Evolutionary conservation across 805 yeast species (phyloP).

Genomic region (Kluyveromyces nonfermentans): DNA sequence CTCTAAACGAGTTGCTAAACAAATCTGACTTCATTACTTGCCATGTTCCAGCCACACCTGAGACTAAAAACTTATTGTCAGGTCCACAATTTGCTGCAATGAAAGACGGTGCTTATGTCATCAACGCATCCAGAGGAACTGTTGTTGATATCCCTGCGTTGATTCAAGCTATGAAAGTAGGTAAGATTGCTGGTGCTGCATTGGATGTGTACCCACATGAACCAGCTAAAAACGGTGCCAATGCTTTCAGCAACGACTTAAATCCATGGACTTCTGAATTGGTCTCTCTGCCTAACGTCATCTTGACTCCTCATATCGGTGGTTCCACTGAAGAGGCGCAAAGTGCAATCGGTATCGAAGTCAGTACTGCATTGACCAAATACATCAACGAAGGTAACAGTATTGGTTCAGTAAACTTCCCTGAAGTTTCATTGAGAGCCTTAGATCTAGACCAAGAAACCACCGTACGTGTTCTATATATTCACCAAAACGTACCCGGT

Average conservation of each 20-base stretch:
- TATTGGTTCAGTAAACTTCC: slow-evolving; percentile 95
- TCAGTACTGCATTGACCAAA: slow-evolving; percentile 72
- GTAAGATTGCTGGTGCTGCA: slow-evolving; percentile 95
- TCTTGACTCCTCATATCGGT: slow-evolving; percentile 95
- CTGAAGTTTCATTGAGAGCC: slow-evolving; percentile 88
- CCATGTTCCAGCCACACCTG: slow-evolving; percentile 92
- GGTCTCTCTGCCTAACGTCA: slow-evolving; percentile 72
- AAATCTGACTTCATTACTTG: slow-evolving; percentile 82
- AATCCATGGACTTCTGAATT: slow-evolving; percentile 82
- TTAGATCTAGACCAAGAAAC: slow-evolving; percentile 79
- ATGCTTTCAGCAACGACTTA: slow-evolving; percentile 58
- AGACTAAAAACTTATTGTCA: slow-evolving; percentile 83
- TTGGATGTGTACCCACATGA: slow-evolving; percentile 94
- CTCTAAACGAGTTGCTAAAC: slow-evolving; percentile 72
- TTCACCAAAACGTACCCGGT: slow-evolving; percentile 98
- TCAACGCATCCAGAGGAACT: slow-evolving; percentile 96
- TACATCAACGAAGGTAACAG: slow-evolving; percentile 96
- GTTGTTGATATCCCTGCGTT: slow-evolving; percentile 95
- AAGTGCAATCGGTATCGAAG: slow-evolving; percentile 94
- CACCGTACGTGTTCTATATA: slow-evolving; percentile 87
- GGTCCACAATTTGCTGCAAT: slow-evolving; percentile 88
- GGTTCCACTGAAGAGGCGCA: slow-evolving; percentile 99
- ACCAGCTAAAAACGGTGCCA: slow-evolving; percentile 94
- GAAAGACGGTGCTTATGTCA: slow-evolving; percentile 91
- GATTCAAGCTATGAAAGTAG: slow-evolving; percentile 81